Conservation (phyloP, 495 filamentous ascomycete species). For the Melanomma pulvis-pyrius region DNA sequence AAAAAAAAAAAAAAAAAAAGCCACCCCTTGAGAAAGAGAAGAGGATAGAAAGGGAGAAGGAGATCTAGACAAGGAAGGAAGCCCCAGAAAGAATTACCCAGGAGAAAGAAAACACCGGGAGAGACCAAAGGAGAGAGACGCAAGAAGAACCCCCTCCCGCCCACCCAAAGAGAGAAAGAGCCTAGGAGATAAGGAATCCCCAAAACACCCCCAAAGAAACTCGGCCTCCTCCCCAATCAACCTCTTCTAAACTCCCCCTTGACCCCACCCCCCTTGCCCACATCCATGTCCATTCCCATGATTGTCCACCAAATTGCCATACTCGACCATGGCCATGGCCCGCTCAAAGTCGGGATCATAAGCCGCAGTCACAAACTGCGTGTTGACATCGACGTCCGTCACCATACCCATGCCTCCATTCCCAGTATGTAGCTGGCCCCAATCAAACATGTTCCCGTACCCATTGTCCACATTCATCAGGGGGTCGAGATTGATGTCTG, state of each 20-base stretch:
- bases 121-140: background rate
- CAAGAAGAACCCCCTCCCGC: too few species aligned
- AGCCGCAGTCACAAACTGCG: background rate
- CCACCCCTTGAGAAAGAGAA: too few species aligned
- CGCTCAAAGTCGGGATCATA: background rate
- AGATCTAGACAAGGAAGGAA: too few species aligned
- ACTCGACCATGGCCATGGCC: background rate
- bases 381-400: too few species aligned
- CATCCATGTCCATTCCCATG: background rate
- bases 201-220: background rate
- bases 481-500: conserved; percentile 9
- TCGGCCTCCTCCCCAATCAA: background rate
- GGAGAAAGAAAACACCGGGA: background rate
- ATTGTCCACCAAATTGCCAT: background rate
- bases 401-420: background rate
- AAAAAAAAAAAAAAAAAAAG: too few species aligned
- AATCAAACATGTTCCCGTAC: background rate
- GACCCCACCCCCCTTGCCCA: background rate
- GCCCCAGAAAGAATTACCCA: too few species aligned
- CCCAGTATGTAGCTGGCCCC: background rate
- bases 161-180: background rate
- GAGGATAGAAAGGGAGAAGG: too few species aligned
- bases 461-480: background rate
- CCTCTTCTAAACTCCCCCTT: background rate
- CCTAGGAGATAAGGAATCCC: background rate